Base-by-base conservation (phyloP, 1,284 basidiomycete species). In the Rhodotorula sp. region DNA sequence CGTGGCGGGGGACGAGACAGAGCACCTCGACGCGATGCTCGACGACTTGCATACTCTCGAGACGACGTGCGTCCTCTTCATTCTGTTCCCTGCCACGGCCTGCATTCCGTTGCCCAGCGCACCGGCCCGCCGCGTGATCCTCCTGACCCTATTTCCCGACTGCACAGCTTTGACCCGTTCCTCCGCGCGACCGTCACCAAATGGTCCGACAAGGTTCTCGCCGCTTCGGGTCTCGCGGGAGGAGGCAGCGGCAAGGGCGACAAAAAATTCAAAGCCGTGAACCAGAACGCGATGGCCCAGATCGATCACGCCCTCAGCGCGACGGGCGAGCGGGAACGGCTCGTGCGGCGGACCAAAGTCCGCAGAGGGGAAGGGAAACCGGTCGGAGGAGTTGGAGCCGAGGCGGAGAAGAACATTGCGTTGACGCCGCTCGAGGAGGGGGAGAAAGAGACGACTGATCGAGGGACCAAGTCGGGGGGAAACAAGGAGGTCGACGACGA, bases 131-230 rank as follows among this genome's bases (percentile, higher is more conserved):
- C 12, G 2, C 46, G 1, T 43, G 4, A 12, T 23, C 16, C 12
- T 20, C 12, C n/a, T 48, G 5, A 15, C 52, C 3, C 31, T 5
- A 21, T 52, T 7, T 8, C 49, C 26, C 5, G 14, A 20, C 10
- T 48, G 20, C 73, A 72, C 73, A 72, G 70, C n/a, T 51, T 76
- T 21, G 62, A 69, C 34, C 78, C 79, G 20, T 76, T 89, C 76
- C 84, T 91, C 21, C 81, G 92, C 54, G 87, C 88, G 68, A 92
- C 91, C 3, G 85, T 97, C 26, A 83, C 86, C 62, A 97, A 97
- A 83, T 97, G 94, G 94, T 93, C 91, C 12, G 86, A 89, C 49
- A 97, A 97, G 83, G 91, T 97, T 60, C 91, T 94, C 79, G 91
- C 93, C 0, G 93, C 95, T 8, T 87, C 92, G 0, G 88, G 81